Evolutionary conservation across 106 monocot genomes (phyloP).

Genomic region (Allium sativum): DNA sequence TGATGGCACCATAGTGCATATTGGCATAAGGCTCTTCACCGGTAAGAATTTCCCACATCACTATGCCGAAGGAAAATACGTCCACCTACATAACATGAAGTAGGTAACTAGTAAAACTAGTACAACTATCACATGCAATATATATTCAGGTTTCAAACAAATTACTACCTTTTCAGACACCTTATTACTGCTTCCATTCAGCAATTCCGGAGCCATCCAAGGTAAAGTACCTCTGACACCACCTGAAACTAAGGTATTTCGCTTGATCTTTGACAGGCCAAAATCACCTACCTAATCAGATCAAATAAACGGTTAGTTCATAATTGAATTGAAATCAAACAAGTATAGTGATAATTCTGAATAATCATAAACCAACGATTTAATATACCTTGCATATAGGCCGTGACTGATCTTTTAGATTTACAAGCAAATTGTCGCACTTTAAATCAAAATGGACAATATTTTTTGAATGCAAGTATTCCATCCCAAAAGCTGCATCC

Average conservation of each 20-base stretch:
- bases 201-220: constrained; percentile 94
- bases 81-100: constrained; percentile 43
- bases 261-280: constrained; percentile 87
- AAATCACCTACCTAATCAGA: constrained; percentile 74
- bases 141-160: no score
- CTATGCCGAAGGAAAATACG: constrained; percentile 92
- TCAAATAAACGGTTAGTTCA: neutral
- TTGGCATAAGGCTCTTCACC: constrained; percentile 87
- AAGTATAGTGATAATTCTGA: neutral
- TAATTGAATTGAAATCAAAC: neutral
- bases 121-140: no score
- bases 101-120: no score
- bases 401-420: constrained; percentile 70
- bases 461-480: constrained; percentile 88
- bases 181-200: constrained; percentile 67
- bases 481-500: constrained; percentile 99
- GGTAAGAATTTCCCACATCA: constrained; percentile 99
- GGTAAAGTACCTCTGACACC: constrained; percentile 94
- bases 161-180: constrained; percentile 81
- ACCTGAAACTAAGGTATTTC: constrained; percentile 86
- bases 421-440: constrained; percentile 94
- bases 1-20: constrained; percentile 95
- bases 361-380: no score
- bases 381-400: constrained; percentile 89
- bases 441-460: constrained; percentile 97